Base-by-base conservation (phyloP, 306 rosid genomes). In the Prunus campanulata region DNA sequence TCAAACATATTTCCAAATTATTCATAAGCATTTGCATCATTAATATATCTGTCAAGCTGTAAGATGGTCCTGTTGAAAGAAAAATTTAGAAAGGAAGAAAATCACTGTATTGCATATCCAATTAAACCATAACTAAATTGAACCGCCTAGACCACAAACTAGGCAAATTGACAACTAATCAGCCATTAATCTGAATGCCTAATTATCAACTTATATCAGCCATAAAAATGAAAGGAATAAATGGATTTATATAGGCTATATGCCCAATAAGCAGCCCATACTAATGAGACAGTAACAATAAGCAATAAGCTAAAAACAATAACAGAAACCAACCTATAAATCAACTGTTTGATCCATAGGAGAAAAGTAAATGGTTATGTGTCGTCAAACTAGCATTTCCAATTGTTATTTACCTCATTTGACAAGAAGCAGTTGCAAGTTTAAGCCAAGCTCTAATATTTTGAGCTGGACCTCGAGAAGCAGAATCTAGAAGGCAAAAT, bases 371-470 rank as follows among this genome's bases (percentile, higher is more conserved):
- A 25, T 25, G 27, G 27, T 25, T 25, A 25, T 25, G 27, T 25
- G 27, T 25, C 2, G 27, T 25, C 27, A 25, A 25, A 25, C 27
- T 25, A 25, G 27, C 1, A 25, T 25, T 25, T 25, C 27, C 27
- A 25, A 25, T 25, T 25, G 27, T 25, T 25, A 25, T 25, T 25
- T 25, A 25, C 27, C 27, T 25, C 27, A 25, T 25, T 25, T 25
- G 82, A 85, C 94, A 88, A 87, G 86, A 86, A 75, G 83, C 74
- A 54, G 89, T 80, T 47, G 83, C 87, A 81, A 86, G 85, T 83
- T 80, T 89, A 86, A 90, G 22, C 97, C 97, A 94, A 62, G 84
- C 82, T 82, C 90, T 89, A 77, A 92, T 84, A 82, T 92, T 92
- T 84, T 86, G 97, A 67, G 27, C 27, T 25, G 27, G 27, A 25